A percentile compares a stretch with the other conserved stretches of the same genome.
phyloP scores from a whole-genome alignment of 352 stramenopile genomes.

The Phytophthora melonis region DNA sequence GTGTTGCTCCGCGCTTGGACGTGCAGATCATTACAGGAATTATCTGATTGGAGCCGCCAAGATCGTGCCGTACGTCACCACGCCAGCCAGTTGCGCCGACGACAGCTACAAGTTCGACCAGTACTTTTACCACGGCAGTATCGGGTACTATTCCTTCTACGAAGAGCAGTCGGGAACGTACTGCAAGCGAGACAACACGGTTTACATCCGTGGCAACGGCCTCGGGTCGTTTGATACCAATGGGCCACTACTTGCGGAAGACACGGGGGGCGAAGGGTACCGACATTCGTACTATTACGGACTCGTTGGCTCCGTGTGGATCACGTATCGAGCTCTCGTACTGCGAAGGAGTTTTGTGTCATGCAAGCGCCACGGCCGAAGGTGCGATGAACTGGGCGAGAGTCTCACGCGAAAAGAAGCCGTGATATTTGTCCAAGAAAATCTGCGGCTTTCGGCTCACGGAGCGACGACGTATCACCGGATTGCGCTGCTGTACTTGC shows the following conservation, averaged over 20 bases:
- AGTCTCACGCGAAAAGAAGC: slow-evolving; percentile 17
- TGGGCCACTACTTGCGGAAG: slow-evolving; percentile 14
- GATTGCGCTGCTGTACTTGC: slow-evolving; percentile 24
- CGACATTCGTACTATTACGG: slow-evolving; percentile 27
- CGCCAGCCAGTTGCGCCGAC: slow-evolving; percentile 17
- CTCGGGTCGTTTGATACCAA: slow-evolving; percentile 34
- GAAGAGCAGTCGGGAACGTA: slow-evolving; percentile 23
- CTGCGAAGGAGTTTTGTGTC: slow-evolving; percentile 29
- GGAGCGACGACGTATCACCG: slow-evolving; percentile 22
- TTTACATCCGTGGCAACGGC: slow-evolving; percentile 23
- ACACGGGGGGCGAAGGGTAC: slow-evolving; percentile 18
- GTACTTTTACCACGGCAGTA: slow-evolving; percentile 29
- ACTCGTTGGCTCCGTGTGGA: slow-evolving; percentile 20
- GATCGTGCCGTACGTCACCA: slow-evolving; percentile 2
- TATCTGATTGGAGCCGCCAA: slow-evolving; percentile 17
- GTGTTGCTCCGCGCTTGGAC: no score
- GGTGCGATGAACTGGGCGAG: slow-evolving; percentile 22
- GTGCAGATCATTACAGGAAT: slow-evolving; percentile 4
- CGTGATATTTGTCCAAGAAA: slow-evolving; percentile 36
- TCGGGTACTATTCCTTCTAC: slow-evolving; percentile 21
- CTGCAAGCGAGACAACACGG: slow-evolving; percentile 23
- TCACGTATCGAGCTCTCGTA: slow-evolving; percentile 32
- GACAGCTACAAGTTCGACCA: slow-evolving; percentile 18
- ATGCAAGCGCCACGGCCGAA: slow-evolving; percentile 21
- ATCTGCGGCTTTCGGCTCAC: slow-evolving; percentile 24